Evolutionary conservation across 2,329 filamentous ascomycete genomes (phyloP).

Genomic region (Aspergillus sp.): DNA sequence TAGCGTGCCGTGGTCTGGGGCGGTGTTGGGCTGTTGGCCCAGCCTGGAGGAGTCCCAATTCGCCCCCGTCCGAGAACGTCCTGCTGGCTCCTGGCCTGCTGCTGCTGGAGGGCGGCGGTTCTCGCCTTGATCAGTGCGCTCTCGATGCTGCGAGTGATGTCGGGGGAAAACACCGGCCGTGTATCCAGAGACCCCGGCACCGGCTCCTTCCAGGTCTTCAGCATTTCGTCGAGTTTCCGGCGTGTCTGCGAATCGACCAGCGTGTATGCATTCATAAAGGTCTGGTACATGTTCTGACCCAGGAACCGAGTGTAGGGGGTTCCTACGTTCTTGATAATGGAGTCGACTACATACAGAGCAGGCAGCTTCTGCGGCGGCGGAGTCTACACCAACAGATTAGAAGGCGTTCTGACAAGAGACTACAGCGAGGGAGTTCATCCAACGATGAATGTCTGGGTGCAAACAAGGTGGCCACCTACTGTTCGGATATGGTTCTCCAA

Average conservation of each 20-base stretch:
- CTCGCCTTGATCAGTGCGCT: slow-evolving; percentile 85
- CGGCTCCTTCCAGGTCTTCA: slow-evolving; percentile 97
- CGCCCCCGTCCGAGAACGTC: slow-evolving; percentile 54
- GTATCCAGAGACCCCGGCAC: slow-evolving; percentile 90
- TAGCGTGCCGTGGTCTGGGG: slow-evolving; percentile 51
- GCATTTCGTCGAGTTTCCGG: slow-evolving; percentile 92
- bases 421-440: slow-evolving; percentile 11
- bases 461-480: slow-evolving; percentile 59
- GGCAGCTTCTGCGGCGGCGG: slow-evolving; percentile 86
- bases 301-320: slow-evolving; percentile 97
- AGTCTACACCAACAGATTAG: slow-evolving; percentile 58
- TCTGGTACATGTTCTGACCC: slow-evolving; percentile 84
- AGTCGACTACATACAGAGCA: slow-evolving; percentile 96
- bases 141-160: slow-evolving; percentile 87
- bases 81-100: slow-evolving; percentile 53
- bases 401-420: slow-evolving; percentile 24
- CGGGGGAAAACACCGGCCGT: slow-evolving; percentile 84
- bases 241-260: slow-evolving; percentile 80
- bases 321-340: slow-evolving; percentile 97
- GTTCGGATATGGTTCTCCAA: slow-evolving; percentile 91
- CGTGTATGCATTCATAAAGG: slow-evolving; percentile 95
- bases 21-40: slow-evolving; percentile 72
- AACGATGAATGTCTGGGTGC: too few relatives aligned
- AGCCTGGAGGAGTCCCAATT: slow-evolving; percentile 56
- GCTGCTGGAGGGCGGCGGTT: slow-evolving; percentile 52